Conservation (phyloP, 495 filamentous ascomycete species). For the Aspergillus haitiensis region DNA sequence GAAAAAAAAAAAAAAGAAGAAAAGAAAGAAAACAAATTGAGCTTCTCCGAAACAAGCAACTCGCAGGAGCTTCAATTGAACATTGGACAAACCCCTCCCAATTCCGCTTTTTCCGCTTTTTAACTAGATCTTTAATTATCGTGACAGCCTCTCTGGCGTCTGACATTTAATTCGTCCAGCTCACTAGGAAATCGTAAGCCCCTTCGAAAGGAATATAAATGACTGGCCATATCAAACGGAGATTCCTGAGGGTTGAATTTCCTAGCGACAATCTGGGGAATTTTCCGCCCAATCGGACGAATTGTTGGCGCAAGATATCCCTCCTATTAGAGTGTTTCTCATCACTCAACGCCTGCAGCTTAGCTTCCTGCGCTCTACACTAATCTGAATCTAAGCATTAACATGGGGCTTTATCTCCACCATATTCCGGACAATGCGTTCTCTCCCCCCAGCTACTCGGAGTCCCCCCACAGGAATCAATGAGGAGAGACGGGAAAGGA, state of each 20-base stretch:
- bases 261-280: slow-evolving; percentile 15
- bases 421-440: too few species aligned
- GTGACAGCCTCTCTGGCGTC: neutral
- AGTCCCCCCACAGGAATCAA: too few species aligned
- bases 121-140: neutral
- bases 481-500: too few species aligned
- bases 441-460: too few species aligned
- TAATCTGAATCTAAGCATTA: neutral
- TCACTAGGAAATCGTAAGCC: neutral
- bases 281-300: slow-evolving; percentile 43
- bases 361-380: neutral
- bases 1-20: too few species aligned
- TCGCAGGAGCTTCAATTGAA: too few species aligned
- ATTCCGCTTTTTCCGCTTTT: too few species aligned
- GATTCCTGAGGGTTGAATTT: slow-evolving; percentile 8
- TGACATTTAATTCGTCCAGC: neutral
- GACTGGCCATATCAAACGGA: slow-evolving; percentile 13
- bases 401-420: neutral
- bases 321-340: slow-evolving; percentile 35
- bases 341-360: neutral
- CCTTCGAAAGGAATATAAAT: neutral
- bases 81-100: too few species aligned
- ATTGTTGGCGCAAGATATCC: slow-evolving; percentile 24
- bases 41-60: too few species aligned
- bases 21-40: too few species aligned